These are phyloP conservation scores for Selaginella moellendorffii DNA, from an alignment of 75 land plant species.

Conservation along the genomic window DNA sequence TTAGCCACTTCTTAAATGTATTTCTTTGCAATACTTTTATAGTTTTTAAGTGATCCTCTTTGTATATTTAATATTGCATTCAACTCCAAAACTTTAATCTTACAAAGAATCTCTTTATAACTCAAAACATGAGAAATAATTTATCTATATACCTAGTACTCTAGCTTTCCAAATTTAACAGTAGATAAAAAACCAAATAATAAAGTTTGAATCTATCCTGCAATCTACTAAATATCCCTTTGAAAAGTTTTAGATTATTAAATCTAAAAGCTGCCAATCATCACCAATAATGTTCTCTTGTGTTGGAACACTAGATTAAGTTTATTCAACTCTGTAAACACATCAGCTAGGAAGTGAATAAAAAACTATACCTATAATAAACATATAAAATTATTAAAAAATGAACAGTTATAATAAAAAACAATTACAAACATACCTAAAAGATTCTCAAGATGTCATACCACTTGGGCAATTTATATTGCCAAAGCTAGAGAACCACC, in stretches of 20 bases:
- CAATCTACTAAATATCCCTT: too few species aligned
- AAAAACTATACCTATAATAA: neutral
- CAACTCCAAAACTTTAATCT: neutral
- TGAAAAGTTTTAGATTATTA: neutral
- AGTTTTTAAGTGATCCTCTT: neutral
- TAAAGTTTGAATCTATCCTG: neutral
- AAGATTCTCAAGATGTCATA: neutral
- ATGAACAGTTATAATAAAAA: neutral
- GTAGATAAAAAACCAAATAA: neutral
- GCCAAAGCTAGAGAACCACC: neutral
- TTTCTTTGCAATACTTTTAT: neutral
- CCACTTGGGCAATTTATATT: neutral
- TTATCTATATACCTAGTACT: neutral
- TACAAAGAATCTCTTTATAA: too few species aligned
- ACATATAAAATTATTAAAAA: neutral
- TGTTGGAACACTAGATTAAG: neutral
- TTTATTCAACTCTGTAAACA: neutral
- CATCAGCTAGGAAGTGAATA: neutral
- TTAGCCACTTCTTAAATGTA: neutral
- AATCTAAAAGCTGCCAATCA: too few species aligned
- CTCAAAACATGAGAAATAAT: neutral
- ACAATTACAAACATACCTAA: neutral
- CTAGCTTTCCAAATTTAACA: neutral
- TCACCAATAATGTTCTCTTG: neutral
- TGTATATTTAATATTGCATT: neutral